A percentile compares a stretch with the other conserved stretches of the same genome.
These are phyloP conservation scores for Escallonia herrerae DNA, from an alignment of 129 eudicot species.

Conservation along the genomic window DNA sequence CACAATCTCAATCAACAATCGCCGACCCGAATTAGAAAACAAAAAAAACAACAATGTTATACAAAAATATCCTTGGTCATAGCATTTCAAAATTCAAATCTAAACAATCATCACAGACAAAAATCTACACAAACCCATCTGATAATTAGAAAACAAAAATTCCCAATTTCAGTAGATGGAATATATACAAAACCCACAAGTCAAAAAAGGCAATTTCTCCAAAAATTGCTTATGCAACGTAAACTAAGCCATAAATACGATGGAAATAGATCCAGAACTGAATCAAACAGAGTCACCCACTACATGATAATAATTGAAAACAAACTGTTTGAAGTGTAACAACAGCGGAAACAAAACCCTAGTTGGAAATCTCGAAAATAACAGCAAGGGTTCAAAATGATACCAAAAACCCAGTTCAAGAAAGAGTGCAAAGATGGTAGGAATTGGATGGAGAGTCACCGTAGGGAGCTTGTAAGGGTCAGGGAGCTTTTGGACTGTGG, in stretches of 20 bases:
- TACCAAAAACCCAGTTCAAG: background rate
- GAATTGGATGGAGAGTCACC: conserved; percentile 18
- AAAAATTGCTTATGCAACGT: no score
- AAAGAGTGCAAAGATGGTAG: background rate
- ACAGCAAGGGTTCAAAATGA: background rate
- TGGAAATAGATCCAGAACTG: background rate
- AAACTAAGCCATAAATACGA: background rate
- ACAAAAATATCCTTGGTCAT: no score
- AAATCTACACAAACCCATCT: no score
- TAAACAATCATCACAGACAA: no score
- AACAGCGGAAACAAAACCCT: background rate
- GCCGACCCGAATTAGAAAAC: background rate
- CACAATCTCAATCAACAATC: conserved; percentile 9
- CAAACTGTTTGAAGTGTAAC: no score
- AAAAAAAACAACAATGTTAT: background rate
- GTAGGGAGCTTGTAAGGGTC: conserved; percentile 54
- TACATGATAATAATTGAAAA: no score
- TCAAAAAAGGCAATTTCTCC: no score
- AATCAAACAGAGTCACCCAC: background rate
- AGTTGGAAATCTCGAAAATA: background rate
- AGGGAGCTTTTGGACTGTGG: conserved; percentile 52
- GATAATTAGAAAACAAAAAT: background rate
- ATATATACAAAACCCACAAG: background rate
- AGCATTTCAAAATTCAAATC: no score
- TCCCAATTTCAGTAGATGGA: background rate